Evolutionary conservation across 495 filamentous ascomycete genomes (phyloP).

Genomic region (Penicillium steckii): DNA sequence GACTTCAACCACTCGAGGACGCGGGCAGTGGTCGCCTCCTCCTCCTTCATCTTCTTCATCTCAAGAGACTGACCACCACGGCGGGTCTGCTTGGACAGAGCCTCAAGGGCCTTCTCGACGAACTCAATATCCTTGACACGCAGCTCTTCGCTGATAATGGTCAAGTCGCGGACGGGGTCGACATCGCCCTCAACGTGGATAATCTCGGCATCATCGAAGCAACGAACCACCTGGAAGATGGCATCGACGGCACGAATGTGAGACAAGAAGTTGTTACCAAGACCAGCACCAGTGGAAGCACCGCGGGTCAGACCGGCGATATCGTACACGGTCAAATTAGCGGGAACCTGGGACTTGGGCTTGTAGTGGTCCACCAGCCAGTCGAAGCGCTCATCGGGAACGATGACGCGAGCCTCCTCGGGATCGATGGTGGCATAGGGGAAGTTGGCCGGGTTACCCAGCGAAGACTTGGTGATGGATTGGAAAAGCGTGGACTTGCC

Average conservation of each 20-base stretch:
- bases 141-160: slow-evolving; percentile 96
- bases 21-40: slow-evolving; percentile 89
- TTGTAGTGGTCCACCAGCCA: slow-evolving; percentile 96
- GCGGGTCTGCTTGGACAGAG: slow-evolving; percentile 85
- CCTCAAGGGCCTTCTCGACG: slow-evolving; percentile 89
- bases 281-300: slow-evolving; percentile 94
- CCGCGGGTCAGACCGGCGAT: slow-evolving; percentile 97
- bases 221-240: slow-evolving; percentile 98
- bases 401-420: slow-evolving; percentile 96
- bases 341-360: slow-evolving; percentile 92
- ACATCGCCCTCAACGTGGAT: slow-evolving; percentile 99
- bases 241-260: slow-evolving; percentile 99
- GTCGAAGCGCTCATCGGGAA: slow-evolving; percentile 94
- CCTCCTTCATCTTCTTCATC: slow-evolving; percentile 96
- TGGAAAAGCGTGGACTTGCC: slow-evolving; percentile 99
- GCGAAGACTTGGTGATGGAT: slow-evolving; percentile 94
- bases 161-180: slow-evolving; percentile 87
- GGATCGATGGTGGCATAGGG: slow-evolving; percentile 99
- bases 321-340: slow-evolving; percentile 98
- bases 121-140: slow-evolving; percentile 99
- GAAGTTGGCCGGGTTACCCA: slow-evolving; percentile 99
- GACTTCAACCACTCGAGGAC: slow-evolving; percentile 76
- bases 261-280: slow-evolving; percentile 97
- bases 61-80: slow-evolving; percentile 94
- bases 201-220: slow-evolving; percentile 99